phyloP scores from a whole-genome alignment of 2,329 filamentous ascomycete species.

The Colletotrichum agaves region DNA sequence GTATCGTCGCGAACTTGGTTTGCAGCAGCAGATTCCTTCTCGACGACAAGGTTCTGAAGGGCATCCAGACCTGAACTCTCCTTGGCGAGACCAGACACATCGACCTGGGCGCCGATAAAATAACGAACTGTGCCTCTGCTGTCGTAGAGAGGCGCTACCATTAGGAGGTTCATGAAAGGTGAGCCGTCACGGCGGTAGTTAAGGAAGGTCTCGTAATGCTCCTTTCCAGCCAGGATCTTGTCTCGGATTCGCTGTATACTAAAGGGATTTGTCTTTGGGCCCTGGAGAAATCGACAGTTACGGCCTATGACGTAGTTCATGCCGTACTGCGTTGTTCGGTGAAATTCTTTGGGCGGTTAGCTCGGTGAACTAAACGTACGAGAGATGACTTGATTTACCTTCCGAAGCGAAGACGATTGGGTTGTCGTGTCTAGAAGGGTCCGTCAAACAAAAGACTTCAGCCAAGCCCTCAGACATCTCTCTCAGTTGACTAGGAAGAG shows the following conservation, averaged over 20 bases:
- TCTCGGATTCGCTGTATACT: constrained; percentile 72
- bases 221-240: constrained; percentile 70
- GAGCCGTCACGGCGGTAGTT: constrained; percentile 84
- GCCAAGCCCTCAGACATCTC: constrained; percentile 80
- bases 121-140: constrained; percentile 74
- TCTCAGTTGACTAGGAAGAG: constrained; percentile 69
- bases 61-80: constrained; percentile 74
- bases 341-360: constrained; percentile 63
- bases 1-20: constrained; percentile 42
- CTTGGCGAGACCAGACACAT: constrained; percentile 75
- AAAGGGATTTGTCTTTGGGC: constrained; percentile 73
- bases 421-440: constrained; percentile 78
- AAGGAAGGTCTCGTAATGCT: constrained; percentile 78
- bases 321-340: constrained; percentile 79
- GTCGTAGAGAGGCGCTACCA: constrained; percentile 78
- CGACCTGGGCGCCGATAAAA: constrained; percentile 77
- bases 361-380: background rate
- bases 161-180: constrained; percentile 81
- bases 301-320: constrained; percentile 78
- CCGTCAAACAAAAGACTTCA: constrained; percentile 81
- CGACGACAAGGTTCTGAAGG: constrained; percentile 59
- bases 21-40: constrained; percentile 43
- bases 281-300: constrained; percentile 83
- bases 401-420: constrained; percentile 82
- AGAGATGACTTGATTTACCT: constrained; percentile 56